Conservation (phyloP, 2,329 filamentous ascomycete species). For the Metarhizium sp. region DNA sequence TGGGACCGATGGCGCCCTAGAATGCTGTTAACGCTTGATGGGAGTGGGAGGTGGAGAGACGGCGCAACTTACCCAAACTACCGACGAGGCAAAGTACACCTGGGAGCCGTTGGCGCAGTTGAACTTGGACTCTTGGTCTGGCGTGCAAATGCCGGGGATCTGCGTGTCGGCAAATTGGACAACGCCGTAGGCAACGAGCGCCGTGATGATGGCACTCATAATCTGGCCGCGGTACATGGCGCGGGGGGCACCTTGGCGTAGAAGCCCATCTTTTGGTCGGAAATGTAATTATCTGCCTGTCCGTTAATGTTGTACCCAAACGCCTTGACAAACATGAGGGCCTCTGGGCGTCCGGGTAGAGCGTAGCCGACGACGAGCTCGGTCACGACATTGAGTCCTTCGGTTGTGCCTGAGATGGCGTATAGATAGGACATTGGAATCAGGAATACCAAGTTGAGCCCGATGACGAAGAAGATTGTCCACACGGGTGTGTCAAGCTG, state of each 20-base stretch:
- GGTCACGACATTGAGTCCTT: constrained; percentile 39
- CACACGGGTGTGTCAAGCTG: constrained; percentile 19
- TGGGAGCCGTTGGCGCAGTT: constrained; percentile 20
- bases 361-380: constrained; percentile 24
- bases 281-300: constrained; percentile 30
- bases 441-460: constrained; percentile 27
- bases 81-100: constrained; percentile 22
- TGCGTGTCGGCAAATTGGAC: constrained; percentile 24
- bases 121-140: constrained; percentile 21
- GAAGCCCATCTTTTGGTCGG: constrained; percentile 23
- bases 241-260: constrained; percentile 23
- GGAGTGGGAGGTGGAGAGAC: not conserved
- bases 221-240: constrained; percentile 30
- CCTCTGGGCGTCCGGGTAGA: constrained; percentile 24
- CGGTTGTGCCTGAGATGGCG: constrained; percentile 32
- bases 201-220: constrained; percentile 28
- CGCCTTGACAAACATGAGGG: constrained; percentile 41
- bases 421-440: constrained; percentile 31
- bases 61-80: constrained; percentile 16
- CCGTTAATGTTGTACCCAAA: constrained; percentile 32
- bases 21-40: not conserved
- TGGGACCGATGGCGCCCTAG: constrained; percentile 16
- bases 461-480: constrained; percentile 22
- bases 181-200: constrained; percentile 30
- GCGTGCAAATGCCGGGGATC: constrained; percentile 22